These are phyloP conservation scores for Periconia sp. DNA, from an alignment of 2,329 filamentous ascomycete genomes.

Conservation along the genomic window DNA sequence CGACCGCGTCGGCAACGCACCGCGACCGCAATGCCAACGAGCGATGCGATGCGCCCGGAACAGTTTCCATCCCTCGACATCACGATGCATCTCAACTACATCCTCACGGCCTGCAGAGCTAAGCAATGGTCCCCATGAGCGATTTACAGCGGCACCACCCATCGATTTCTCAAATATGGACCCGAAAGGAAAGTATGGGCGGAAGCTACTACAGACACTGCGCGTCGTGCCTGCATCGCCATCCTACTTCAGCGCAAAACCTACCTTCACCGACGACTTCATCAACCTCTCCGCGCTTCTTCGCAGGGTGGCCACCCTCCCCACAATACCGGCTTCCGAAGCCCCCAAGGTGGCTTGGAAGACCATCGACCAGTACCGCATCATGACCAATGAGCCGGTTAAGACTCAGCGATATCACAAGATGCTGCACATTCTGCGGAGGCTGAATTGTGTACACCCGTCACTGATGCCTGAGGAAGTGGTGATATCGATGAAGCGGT, in stretches of 20 bases:
- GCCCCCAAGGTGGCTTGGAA: slow-evolving; percentile 81
- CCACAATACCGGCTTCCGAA: slow-evolving; percentile 68
- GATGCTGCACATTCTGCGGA: slow-evolving; percentile 76
- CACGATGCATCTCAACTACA: slow-evolving; percentile 43
- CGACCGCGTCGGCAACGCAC: slow-evolving; percentile 25
- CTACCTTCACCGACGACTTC: slow-evolving; percentile 84
- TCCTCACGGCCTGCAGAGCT: slow-evolving; percentile 31
- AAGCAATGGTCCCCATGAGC: slow-evolving; percentile 23
- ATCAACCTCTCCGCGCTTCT: slow-evolving; percentile 75
- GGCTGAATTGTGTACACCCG: slow-evolving; percentile 85
- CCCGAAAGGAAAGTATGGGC: slow-evolving; percentile 18
- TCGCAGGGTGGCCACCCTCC: slow-evolving; percentile 75
- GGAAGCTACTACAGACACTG: slow-evolving; percentile 46
- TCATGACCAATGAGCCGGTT: slow-evolving; percentile 54
- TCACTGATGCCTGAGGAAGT: slow-evolving; percentile 75
- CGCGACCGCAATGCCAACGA: slow-evolving; percentile 29
- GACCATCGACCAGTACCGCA: slow-evolving; percentile 75
- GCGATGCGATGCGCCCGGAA: slow-evolving; percentile 25
- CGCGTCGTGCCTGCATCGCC: slow-evolving; percentile 83
- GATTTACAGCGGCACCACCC: slow-evolving; percentile 51
- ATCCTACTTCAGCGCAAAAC: slow-evolving; percentile 92
- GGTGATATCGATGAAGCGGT: slow-evolving; percentile 66
- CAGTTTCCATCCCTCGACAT: slow-evolving; percentile 22
- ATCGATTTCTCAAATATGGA: slow-evolving; percentile 47
- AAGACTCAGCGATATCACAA: slow-evolving; percentile 74